These are phyloP conservation scores for Papiliotrema laurentii DNA, from an alignment of 1,284 basidiomycete genomes.

Conservation along the genomic window DNA sequence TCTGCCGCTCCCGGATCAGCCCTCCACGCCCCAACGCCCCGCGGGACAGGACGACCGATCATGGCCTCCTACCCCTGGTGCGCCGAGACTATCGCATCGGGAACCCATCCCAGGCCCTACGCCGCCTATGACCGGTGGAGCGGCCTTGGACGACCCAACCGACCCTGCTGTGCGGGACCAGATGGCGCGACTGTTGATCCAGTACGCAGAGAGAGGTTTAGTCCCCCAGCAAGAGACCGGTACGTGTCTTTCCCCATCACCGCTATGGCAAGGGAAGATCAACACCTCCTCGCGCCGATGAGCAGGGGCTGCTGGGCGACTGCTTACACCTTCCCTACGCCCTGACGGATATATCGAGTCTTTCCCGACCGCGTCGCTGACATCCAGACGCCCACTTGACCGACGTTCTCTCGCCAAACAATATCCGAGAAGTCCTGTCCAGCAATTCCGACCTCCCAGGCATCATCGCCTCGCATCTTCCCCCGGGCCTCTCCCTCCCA, in stretches of 20 bases:
- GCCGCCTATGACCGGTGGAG: too few relatives aligned
- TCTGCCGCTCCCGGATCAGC: conserved; percentile 14
- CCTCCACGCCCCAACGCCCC: conserved; percentile 9
- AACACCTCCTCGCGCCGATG: too few relatives aligned
- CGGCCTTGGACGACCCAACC: conserved; percentile 2
- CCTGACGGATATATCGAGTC: too few relatives aligned
- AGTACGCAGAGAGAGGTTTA: conserved; percentile 34
- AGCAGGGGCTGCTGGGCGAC: conserved; percentile 9
- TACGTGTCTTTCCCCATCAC: too few relatives aligned
- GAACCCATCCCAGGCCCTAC: conserved; percentile 16
- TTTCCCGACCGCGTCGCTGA: too few relatives aligned
- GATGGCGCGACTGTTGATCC: conserved; percentile 35
- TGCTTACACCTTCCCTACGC: conserved; percentile 2
- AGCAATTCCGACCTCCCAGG: conserved; percentile 26
- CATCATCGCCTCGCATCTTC: conserved; percentile 34
- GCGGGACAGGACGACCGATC: conserved; percentile 13
- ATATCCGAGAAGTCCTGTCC: conserved; percentile 30
- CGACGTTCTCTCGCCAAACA: conserved; percentile 39
- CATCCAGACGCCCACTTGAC: conserved; percentile 37
- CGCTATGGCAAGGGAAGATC: too few relatives aligned
- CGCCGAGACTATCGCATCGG: conserved; percentile 24
- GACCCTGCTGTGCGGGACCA: conserved; percentile 10
- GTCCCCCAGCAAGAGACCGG: too few relatives aligned
- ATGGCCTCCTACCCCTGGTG: conserved; percentile 26
- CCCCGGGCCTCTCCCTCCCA: conserved; percentile 30